Evolutionary conservation across 257 asterid species (phyloP).

Genomic region (Jasminum sambac): DNA sequence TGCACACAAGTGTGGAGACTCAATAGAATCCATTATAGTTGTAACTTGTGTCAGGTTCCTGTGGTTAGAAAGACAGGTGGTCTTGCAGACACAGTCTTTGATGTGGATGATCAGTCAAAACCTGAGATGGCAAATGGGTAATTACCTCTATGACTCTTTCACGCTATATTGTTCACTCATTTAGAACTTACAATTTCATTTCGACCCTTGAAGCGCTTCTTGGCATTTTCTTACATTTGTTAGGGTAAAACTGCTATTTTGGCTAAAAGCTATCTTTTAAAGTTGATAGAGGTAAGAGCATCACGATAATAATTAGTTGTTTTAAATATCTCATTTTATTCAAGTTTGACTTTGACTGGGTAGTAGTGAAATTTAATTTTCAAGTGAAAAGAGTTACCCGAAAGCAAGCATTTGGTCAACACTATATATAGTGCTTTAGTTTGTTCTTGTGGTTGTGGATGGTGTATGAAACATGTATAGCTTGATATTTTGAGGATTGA

Average conservation of each 20-base stretch:
- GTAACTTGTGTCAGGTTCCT: constrained; percentile 58
- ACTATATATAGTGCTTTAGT: background rate
- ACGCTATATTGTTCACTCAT: background rate
- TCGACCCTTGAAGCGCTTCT: background rate
- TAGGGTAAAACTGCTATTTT: background rate
- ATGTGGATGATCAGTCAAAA: constrained; percentile 66
- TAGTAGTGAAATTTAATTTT: no score
- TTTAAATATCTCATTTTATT: no score
- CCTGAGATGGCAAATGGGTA: constrained; percentile 73
- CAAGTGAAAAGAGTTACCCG: no score
- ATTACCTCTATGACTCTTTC: background rate
- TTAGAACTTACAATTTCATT: background rate
- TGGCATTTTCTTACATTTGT: background rate
- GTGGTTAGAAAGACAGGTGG: constrained; percentile 88
- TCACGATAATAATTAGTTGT: no score
- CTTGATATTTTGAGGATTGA: constrained; percentile 4
- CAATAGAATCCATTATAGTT: background rate
- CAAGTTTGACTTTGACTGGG: no score
- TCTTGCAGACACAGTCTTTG: constrained; percentile 87
- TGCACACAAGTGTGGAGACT: background rate
- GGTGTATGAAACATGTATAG: background rate
- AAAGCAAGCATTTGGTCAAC: no score
- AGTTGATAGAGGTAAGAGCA: no score
- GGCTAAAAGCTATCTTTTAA: no score
- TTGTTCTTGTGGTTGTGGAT: background rate